Evolutionary conservation across 164 flowering plant species (phyloP), one percentile per base, ranked within the genome.

Genomic region (Piper betle): DNA sequence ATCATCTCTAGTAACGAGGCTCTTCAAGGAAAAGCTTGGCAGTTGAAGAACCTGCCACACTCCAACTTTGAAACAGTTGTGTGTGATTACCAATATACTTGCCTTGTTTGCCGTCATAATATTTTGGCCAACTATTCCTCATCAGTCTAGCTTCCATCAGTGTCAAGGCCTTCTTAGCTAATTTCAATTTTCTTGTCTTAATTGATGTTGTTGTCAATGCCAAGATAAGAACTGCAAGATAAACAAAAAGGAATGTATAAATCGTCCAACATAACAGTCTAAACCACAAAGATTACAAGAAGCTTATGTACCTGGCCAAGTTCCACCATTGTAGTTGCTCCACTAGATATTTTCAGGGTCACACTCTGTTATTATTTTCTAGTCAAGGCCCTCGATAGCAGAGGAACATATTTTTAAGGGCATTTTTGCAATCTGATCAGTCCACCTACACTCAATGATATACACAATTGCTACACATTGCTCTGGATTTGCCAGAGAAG

Each of bases 241-340:
- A 46, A 46, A 12, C 50, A 46, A 17, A 25, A 18, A 54, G 4
- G 25, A 54, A 54, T 8, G 18, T 25, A 25, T 25, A 25, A 25
- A 25, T 25, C 33, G 2, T 25, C 33, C 18, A 48, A 38, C 2
- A 33, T 7, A 6, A 6, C 19, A 17, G 33, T 25, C 33, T 0
- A 25, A 25, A 25, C 33, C 33, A 25, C 33, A 25, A 25, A 25
- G 33, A 25, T 25, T 25, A 25, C 33, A 25, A 25, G 33, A 25
- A 2, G 33, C 33, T 25, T 8, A 18, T 8, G 37, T 56, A 89
- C 95, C 95, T 80, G 97, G 97, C 97, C 95, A 89, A 58, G 97
- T 82, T 53, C 97, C 97, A 55, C 95, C 95, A 68, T 85, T 89
- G 79, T 89, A 91, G 70, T 85, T 87, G 68, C 97, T 89, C 97